phyloP scores from a whole-genome alignment of 495 filamentous ascomycete species.

The Penicillium angulare region DNA sequence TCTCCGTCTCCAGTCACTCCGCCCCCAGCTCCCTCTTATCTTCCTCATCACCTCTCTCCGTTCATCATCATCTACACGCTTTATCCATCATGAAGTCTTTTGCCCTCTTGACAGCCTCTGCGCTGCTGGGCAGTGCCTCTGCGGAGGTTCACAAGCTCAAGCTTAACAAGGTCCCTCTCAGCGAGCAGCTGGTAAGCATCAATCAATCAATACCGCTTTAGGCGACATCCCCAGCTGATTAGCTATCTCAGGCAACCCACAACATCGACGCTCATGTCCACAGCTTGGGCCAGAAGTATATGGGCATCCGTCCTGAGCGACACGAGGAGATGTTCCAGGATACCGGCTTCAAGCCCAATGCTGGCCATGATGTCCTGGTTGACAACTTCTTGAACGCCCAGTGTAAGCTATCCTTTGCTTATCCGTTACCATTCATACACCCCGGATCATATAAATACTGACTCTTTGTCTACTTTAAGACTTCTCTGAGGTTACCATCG shows the following conservation, averaged over 20 bases:
- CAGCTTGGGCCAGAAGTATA: conserved; percentile 78
- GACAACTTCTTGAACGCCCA: conserved; percentile 99
- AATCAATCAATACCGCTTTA: conserved; percentile 11
- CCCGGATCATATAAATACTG: background rate
- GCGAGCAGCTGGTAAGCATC: conserved; percentile 82
- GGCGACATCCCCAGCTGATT: conserved; percentile 15
- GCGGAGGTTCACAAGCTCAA: conserved; percentile 91
- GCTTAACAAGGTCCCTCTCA: conserved; percentile 91
- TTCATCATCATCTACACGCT: conserved; percentile 21
- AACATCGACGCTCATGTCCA: conserved; percentile 79
- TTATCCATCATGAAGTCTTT: conserved; percentile 74
- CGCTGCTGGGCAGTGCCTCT: conserved; percentile 79
- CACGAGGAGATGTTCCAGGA: conserved; percentile 78
- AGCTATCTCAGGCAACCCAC: conserved; percentile 59
- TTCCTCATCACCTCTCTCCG: conserved; percentile 16
- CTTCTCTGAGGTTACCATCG: conserved; percentile 94
- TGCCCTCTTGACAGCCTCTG: conserved; percentile 69
- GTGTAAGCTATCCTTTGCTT: conserved; percentile 58
- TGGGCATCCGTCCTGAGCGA: conserved; percentile 72
- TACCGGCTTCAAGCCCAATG: conserved; percentile 61
- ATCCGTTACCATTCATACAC: background rate
- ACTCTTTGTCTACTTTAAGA: conserved; percentile 50
- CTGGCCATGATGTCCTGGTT: conserved; percentile 80
- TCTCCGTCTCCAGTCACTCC: conserved; percentile 20
- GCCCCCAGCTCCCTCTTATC: conserved; percentile 22